Evolutionary conservation across 2,329 filamentous ascomycete genomes (phyloP).

Genomic region (Penicillium frequentans): DNA sequence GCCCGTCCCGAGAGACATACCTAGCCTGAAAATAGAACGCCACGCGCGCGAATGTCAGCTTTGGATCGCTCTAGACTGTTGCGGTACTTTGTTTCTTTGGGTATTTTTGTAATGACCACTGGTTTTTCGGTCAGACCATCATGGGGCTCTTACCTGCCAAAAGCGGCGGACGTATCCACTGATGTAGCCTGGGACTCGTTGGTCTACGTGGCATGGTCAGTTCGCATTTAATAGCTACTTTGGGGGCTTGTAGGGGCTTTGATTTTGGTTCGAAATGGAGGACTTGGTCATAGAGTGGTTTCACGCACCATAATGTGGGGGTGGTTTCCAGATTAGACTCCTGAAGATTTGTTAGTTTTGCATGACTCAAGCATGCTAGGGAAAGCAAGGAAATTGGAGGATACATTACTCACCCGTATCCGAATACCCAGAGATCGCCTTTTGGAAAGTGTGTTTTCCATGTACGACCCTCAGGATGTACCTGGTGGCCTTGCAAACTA

Average conservation of each 20-base stretch:
- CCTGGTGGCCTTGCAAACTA: conserved; percentile 17
- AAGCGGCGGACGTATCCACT: conserved; percentile 92
- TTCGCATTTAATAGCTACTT: not conserved
- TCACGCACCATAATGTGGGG: conserved; percentile 81
- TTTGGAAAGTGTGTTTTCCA: conserved; percentile 47
- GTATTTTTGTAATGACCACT: not conserved
- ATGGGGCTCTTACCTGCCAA: conserved; percentile 80
- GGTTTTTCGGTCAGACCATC: not conserved
- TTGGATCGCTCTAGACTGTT: conserved; percentile 5
- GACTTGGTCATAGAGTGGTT: not conserved
- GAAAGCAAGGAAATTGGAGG: not conserved
- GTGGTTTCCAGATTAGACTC: conserved; percentile 97
- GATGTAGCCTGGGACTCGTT: conserved; percentile 83
- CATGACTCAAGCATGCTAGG: not conserved
- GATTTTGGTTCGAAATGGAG: not conserved
- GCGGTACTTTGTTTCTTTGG: not conserved
- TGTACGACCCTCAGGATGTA: conserved; percentile 33
- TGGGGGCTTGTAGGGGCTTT: not conserved
- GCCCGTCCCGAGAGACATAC: conserved; percentile 16
- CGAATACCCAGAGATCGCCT: conserved; percentile 91
- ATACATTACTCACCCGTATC: conserved; percentile 72
- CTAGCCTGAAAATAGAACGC: conserved; percentile 30
- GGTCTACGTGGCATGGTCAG: conserved; percentile 57
- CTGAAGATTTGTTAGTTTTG: conserved; percentile 46
- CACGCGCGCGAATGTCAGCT: conserved; percentile 10